Conservation (phyloP, 2,329 filamentous ascomycete genomes). For the Stachybotrys echinatus region DNA sequence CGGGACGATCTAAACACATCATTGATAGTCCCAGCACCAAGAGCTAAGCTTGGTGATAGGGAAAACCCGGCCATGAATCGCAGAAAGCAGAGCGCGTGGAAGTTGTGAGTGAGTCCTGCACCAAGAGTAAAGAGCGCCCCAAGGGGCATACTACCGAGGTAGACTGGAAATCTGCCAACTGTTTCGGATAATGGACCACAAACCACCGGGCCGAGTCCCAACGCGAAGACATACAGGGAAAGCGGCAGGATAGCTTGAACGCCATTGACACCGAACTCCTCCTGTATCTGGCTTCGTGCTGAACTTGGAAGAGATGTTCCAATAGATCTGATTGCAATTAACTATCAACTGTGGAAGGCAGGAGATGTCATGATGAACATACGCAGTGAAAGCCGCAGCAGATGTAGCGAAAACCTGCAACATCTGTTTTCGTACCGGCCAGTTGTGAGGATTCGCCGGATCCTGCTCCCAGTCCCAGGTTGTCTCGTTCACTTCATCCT, state of each 20-base stretch:
- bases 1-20: slow-evolving; percentile 32
- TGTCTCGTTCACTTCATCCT: background rate
- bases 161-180: slow-evolving; percentile 62
- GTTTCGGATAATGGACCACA: slow-evolving; percentile 70
- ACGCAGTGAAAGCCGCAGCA: background rate
- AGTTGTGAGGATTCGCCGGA: background rate
- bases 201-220: slow-evolving; percentile 73
- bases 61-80: slow-evolving; percentile 64
- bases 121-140: slow-evolving; percentile 62
- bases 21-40: slow-evolving; percentile 69
- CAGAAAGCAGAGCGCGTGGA: slow-evolving; percentile 65
- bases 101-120: slow-evolving; percentile 57
- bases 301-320: background rate
- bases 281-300: background rate
- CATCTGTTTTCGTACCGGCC: background rate
- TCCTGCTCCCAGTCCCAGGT: background rate
- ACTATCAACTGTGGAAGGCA: background rate
- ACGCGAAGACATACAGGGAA: slow-evolving; percentile 66
- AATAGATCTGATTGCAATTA: background rate
- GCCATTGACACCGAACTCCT: slow-evolving; percentile 9
- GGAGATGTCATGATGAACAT: background rate
- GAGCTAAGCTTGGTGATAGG: slow-evolving; percentile 67
- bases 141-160: slow-evolving; percentile 60
- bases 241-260: slow-evolving; percentile 24
- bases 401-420: background rate